Percentiles rank a stretch among this genome's conserved stretches.
Evolutionary conservation across 441 rosid species (phyloP).

Genomic region (Hura crepitans): DNA sequence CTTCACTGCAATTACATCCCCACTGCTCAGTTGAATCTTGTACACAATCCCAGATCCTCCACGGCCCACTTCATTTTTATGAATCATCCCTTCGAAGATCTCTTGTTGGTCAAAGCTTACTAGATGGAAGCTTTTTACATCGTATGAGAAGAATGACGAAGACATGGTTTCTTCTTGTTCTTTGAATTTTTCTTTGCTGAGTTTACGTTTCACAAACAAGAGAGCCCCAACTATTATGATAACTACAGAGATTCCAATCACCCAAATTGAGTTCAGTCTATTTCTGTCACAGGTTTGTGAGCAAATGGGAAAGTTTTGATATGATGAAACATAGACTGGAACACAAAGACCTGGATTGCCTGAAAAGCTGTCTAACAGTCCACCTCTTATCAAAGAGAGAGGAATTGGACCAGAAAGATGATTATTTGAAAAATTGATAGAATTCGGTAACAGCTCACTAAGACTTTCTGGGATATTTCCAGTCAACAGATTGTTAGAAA

Average conservation of each 20-base stretch:
- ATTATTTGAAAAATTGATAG: conserved; percentile 75
- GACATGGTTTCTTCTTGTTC: conserved; percentile 60
- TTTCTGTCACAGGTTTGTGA: conserved; percentile 38
- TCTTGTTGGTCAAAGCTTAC: conserved; percentile 63
- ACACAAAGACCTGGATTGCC: conserved; percentile 85
- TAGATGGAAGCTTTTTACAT: conserved; percentile 79
- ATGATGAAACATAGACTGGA: conserved; percentile 44
- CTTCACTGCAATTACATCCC: conserved; percentile 86
- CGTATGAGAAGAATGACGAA: conserved; percentile 64
- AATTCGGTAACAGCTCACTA: conserved; percentile 58
- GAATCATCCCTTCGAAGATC: conserved; percentile 63
- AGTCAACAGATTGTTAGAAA: conserved; percentile 66
- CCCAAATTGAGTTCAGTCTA: conserved; percentile 58
- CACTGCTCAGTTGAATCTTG: conserved; percentile 52
- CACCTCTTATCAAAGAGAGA: conserved; percentile 54
- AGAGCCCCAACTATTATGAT: conserved; percentile 52
- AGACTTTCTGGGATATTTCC: conserved; percentile 74
- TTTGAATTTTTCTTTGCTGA: conserved; percentile 40
- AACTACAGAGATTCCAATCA: conserved; percentile 43
- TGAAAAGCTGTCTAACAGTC: conserved; percentile 71
- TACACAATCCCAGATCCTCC: conserved; percentile 91
- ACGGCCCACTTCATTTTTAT: conserved; percentile 79
- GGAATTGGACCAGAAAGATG: conserved; percentile 86
- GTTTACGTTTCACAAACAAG: conserved; percentile 52
- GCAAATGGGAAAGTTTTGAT: conserved; percentile 54